Evolutionary conservation across 2,329 filamentous ascomycete species (phyloP).

Genomic region (Neoarthrinium moseri): DNA sequence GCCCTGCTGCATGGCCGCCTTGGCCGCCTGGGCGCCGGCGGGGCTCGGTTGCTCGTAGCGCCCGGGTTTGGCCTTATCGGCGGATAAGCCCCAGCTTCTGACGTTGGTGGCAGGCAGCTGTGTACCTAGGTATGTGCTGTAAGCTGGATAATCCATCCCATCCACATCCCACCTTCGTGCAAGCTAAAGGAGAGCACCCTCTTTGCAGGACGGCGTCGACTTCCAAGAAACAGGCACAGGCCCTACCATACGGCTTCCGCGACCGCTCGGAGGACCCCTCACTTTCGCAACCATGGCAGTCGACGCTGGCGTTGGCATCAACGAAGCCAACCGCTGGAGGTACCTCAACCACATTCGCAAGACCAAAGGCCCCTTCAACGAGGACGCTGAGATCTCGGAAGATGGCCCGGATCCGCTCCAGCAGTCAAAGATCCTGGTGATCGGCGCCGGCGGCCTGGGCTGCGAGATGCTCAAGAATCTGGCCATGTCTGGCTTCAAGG

Average conservation of each 20-base stretch:
- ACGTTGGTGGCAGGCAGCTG: neutral
- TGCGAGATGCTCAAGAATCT: conserved; percentile 97
- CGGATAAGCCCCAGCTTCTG: conserved; percentile 9
- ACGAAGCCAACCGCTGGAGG: conserved; percentile 55
- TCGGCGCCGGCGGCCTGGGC: conserved; percentile 88
- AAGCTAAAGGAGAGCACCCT: too few relatives aligned
- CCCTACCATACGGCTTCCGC: too few relatives aligned
- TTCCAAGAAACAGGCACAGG: too few relatives aligned
- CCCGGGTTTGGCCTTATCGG: neutral
- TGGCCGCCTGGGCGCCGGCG: neutral
- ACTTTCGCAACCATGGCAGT: conserved; percentile 15
- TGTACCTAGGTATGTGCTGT: neutral
- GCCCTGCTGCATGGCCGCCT: too few relatives aligned
- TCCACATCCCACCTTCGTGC: conserved; percentile 4
- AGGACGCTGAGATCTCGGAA: conserved; percentile 55
- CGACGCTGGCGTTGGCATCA: conserved; percentile 9
- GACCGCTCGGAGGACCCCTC: conserved; percentile 1
- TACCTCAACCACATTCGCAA: conserved; percentile 80
- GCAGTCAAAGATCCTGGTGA: conserved; percentile 72
- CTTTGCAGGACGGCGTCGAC: too few relatives aligned
- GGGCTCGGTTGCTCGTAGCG: neutral
- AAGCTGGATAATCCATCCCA: neutral
- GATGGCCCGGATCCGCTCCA: conserved; percentile 59
- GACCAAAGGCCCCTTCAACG: conserved; percentile 77
- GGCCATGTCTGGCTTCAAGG: conserved; percentile 90